Evolutionary conservation across 495 filamentous ascomycete genomes (phyloP).

Genomic region (Gamarada debralockiae): DNA sequence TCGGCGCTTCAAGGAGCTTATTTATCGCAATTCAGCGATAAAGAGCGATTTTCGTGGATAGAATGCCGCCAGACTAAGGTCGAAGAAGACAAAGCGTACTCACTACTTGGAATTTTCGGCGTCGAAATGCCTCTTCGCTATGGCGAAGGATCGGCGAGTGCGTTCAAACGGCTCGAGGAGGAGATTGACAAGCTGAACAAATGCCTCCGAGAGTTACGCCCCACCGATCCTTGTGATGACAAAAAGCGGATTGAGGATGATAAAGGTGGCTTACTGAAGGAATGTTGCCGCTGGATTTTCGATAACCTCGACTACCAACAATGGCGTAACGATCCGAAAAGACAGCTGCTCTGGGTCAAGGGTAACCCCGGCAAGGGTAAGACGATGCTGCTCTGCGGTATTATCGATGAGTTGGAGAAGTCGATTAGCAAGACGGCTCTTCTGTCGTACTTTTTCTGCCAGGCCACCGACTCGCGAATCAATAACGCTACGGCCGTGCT

Average conservation of each 20-base stretch:
- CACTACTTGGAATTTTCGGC: neutral
- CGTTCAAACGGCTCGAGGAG: neutral
- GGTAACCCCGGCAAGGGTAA: conserved; percentile 29
- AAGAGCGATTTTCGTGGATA: neutral
- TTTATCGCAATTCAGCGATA: neutral
- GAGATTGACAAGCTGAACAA: neutral
- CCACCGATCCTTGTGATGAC: conserved; percentile 26
- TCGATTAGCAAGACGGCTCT: conserved; percentile 22
- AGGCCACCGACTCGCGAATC: too few species aligned
- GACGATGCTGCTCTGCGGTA: too few species aligned
- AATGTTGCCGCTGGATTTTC: conserved; percentile 37
- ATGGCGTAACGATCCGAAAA: conserved; percentile 25
- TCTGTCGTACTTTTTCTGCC: conserved; percentile 37
- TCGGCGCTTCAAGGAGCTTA: neutral
- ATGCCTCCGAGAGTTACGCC: conserved; percentile 18
- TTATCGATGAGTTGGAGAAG: conserved; percentile 8
- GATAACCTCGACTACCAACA: conserved; percentile 27
- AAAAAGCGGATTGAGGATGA: conserved; percentile 22
- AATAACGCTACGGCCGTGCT: conserved; percentile 32
- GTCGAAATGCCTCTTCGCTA: neutral
- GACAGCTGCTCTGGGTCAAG: conserved; percentile 39
- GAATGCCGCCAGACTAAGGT: neutral
- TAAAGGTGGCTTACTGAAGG: conserved; percentile 30
- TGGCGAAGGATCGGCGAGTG: neutral
- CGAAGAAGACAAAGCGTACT: too few species aligned